Conservation (phyloP, 2,329 filamentous ascomycete genomes). For the Colletotrichum siamense region DNA sequence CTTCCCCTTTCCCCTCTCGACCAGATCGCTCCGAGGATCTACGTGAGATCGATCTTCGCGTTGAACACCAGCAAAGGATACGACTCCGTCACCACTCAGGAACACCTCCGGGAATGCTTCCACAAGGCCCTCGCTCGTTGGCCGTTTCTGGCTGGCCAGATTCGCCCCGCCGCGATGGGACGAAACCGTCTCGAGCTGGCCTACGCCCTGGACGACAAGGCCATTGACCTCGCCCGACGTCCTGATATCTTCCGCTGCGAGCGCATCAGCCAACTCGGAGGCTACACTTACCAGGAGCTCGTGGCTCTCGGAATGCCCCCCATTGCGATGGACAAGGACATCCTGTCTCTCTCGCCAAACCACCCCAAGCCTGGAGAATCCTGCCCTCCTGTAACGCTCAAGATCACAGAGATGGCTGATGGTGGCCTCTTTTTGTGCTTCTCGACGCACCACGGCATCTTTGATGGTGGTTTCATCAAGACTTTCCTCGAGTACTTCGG, state of each 20-base stretch:
- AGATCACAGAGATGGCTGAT: neutral
- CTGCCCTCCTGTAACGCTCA: constrained; percentile 1
- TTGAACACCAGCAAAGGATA: neutral
- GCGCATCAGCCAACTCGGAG: neutral
- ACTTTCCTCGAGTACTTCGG: constrained; percentile 8
- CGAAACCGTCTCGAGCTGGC: constrained; percentile 1
- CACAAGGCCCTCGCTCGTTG: neutral
- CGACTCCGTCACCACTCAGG: neutral
- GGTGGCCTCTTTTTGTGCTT: constrained; percentile 29
- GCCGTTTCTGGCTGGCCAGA: constrained; percentile 7
- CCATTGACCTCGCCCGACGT: neutral
- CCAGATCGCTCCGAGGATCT: constrained; percentile 15
- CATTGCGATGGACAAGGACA: neutral
- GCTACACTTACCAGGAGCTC: neutral
- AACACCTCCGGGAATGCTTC: neutral
- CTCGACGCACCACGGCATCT: constrained; percentile 44
- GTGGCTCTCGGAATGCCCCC: neutral
- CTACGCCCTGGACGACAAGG: neutral
- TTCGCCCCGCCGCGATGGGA: neutral
- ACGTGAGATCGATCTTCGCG: neutral
- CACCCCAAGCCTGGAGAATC: constrained; percentile 5
- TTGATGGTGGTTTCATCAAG: constrained; percentile 16
- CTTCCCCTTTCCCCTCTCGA: neutral
- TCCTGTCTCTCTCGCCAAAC: constrained; percentile 1
- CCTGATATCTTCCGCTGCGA: neutral